Percentiles rank a stretch among this genome's conserved stretches.
Evolutionary conservation across 1,284 basidiomycete species (phyloP).

Genomic region (Chalciporus piperatoides): DNA sequence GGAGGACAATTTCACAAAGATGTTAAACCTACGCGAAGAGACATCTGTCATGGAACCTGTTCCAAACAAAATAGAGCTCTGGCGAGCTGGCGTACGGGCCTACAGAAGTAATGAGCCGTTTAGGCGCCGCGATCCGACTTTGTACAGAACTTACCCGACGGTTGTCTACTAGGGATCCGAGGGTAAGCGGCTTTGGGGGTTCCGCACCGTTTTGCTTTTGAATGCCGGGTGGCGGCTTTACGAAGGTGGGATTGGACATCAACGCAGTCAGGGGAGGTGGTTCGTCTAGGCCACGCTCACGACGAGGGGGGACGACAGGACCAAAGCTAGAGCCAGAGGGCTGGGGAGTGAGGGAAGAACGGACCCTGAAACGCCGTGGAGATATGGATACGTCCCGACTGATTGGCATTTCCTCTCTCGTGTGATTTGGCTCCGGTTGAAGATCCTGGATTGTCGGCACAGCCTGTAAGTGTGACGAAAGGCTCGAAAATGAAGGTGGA

Average conservation of each 20-base stretch:
- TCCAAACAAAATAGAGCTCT: conserved; percentile 50
- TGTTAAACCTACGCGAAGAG: conserved; percentile 26
- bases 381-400: conserved; percentile 37
- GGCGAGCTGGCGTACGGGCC: conserved; percentile 45
- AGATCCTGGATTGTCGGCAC: conserved; percentile 29
- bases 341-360: conserved; percentile 65
- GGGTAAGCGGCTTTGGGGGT: conserved; percentile 41
- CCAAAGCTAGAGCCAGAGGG: conserved; percentile 53
- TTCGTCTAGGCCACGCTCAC: conserved; percentile 52
- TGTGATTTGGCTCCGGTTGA: conserved; percentile 40
- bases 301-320: conserved; percentile 33
- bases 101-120: conserved; percentile 24
- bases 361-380: conserved; percentile 55
- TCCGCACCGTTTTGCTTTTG: conserved; percentile 33
- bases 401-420: conserved; percentile 32
- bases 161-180: conserved; percentile 60
- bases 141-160: conserved; percentile 43
- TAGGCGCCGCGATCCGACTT: too few species aligned
- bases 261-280: conserved; percentile 63
- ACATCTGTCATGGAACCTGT: conserved; percentile 34
- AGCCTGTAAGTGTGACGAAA: conserved; percentile 23
- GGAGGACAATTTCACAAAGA: conserved; percentile 6
- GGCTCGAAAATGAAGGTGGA: conserved; percentile 38
- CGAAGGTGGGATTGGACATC: conserved; percentile 61
- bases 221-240: conserved; percentile 51